Evolutionary conservation across 495 filamentous ascomycete genomes (phyloP).

Genomic region (Aspergillus indologenus): DNA sequence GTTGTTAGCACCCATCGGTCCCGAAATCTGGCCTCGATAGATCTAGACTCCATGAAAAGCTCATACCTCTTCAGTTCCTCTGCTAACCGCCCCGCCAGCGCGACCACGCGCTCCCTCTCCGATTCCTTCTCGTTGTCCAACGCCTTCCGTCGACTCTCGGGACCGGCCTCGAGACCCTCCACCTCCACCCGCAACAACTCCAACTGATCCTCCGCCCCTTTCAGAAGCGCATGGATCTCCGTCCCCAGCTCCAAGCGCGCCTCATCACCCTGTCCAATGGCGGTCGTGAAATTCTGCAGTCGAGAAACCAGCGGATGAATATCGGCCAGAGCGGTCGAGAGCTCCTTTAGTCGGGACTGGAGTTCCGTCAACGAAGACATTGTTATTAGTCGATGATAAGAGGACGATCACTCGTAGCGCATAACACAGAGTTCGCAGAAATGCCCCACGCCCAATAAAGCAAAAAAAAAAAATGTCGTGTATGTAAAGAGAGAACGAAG

Average conservation of each 20-base stretch:
- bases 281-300: constrained; percentile 64
- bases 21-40: no score
- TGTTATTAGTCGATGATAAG: constrained; percentile 13
- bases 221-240: constrained; percentile 78
- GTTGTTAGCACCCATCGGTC: background rate
- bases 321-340: constrained; percentile 65
- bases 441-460: background rate
- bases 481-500: background rate
- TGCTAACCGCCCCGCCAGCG: constrained; percentile 59
- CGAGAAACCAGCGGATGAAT: constrained; percentile 72
- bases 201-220: constrained; percentile 82
- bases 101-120: constrained; percentile 57
- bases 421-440: background rate
- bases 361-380: constrained; percentile 59
- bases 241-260: constrained; percentile 71
- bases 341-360: constrained; percentile 61
- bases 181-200: constrained; percentile 79
- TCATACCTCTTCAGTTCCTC: constrained; percentile 70
- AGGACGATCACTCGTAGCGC: background rate
- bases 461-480: background rate
- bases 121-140: constrained; percentile 48
- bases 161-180: constrained; percentile 53
- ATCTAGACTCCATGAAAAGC: no score
- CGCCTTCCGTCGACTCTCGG: constrained; percentile 39
- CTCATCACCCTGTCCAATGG: constrained; percentile 57